Conservation (phyloP, 306 rosid genomes). For the Crataegus laevigata region DNA sequence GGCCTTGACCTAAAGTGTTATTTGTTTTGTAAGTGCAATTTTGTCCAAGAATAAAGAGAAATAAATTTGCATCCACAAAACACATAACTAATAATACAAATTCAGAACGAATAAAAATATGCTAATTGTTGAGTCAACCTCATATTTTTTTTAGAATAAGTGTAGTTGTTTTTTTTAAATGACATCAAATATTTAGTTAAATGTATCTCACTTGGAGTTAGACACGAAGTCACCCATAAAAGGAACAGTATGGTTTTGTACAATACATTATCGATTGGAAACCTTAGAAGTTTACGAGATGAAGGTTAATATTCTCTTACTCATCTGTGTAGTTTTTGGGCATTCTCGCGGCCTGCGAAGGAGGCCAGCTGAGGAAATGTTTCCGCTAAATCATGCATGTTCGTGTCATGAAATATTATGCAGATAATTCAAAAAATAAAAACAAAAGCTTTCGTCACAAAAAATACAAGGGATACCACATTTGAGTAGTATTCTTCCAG, state of each 20-base stretch:
- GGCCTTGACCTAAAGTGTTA: too few species aligned
- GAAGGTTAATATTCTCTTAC: not conserved
- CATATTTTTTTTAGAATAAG: not conserved
- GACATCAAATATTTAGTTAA: not conserved
- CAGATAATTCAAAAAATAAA: too few species aligned
- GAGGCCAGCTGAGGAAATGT: slow-evolving; percentile 23
- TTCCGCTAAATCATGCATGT: slow-evolving; percentile 16
- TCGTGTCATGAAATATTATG: not conserved
- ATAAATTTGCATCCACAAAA: too few species aligned
- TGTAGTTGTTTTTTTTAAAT: not conserved
- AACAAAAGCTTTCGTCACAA: too few species aligned
- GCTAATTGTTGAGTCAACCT: not conserved
- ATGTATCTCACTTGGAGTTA: not conserved
- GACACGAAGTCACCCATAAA: not conserved
- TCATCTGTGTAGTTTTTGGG: not conserved
- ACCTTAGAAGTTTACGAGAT: not conserved
- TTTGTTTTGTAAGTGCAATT: not conserved
- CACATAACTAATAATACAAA: not conserved
- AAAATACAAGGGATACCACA: not conserved
- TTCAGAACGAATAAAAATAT: not conserved
- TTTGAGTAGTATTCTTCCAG: too few species aligned
- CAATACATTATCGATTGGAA: not conserved
- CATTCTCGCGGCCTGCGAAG: slow-evolving; percentile 14
- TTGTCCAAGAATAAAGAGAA: too few species aligned
- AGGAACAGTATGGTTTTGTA: not conserved